Percentiles rank a stretch among this genome's conserved stretches.
phyloP scores from a whole-genome alignment of 495 filamentous ascomycete genomes.

The Alectoria sarmentosa region DNA sequence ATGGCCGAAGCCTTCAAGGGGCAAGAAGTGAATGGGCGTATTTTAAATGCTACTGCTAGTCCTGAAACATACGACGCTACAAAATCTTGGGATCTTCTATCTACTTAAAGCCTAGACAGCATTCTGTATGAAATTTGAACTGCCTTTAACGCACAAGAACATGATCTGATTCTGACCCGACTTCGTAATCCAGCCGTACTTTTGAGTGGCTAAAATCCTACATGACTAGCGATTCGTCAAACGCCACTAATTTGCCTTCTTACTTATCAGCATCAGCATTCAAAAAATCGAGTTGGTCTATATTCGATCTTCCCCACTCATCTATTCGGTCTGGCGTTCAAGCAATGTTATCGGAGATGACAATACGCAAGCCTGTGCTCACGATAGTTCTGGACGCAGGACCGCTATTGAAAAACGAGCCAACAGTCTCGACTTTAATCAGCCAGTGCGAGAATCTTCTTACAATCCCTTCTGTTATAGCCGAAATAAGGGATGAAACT shows the following conservation, averaged over 20 bases:
- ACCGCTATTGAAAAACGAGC: conserved; percentile 84
- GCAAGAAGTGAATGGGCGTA: neutral
- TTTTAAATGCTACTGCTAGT: neutral
- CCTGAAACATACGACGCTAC: neutral
- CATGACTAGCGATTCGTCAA: neutral
- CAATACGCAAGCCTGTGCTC: conserved; percentile 56
- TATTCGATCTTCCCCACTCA: neutral
- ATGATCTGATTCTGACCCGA: neutral
- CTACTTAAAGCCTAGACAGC: neutral
- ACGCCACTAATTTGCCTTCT: neutral
- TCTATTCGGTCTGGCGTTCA: neutral
- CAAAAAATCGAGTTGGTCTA: neutral
- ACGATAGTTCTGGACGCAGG: conserved; percentile 86
- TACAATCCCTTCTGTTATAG: conserved; percentile 79
- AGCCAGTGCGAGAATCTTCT: conserved; percentile 67
- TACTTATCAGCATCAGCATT: neutral
- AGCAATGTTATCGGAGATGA: neutral
- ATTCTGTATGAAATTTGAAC: neutral
- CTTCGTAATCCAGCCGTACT: neutral
- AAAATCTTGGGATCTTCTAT: neutral
- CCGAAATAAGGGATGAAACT: conserved; percentile 82
- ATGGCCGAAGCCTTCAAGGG: neutral
- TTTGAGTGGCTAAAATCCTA: neutral
- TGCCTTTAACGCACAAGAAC: neutral
- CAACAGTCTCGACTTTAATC: conserved; percentile 69